Conservation (phyloP, 2,329 filamentous ascomycete genomes). For the Trichophyton simii region DNA sequence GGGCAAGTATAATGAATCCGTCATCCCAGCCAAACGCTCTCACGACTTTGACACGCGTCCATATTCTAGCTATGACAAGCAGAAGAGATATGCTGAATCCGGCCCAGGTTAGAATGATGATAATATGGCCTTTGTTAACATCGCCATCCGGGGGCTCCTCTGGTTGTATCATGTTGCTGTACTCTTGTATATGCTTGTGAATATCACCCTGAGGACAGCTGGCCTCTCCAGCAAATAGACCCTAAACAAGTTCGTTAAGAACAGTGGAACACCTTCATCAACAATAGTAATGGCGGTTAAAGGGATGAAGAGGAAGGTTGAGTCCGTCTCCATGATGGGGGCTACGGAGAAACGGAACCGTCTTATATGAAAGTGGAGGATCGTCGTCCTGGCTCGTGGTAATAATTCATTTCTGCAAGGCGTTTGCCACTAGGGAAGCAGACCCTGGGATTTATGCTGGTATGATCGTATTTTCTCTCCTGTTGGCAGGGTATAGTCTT, state of each 20-base stretch:
- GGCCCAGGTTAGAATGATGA: conserved; percentile 9
- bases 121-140: conserved; percentile 7
- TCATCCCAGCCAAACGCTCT: conserved; percentile 9
- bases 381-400: not conserved
- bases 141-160: conserved; percentile 9
- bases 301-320: not conserved
- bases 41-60: conserved; percentile 5
- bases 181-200: not conserved
- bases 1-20: conserved; percentile 8
- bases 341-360: not conserved
- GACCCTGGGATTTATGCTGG: not conserved
- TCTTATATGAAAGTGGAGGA: not conserved
- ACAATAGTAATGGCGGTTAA: not conserved
- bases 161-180: not conserved
- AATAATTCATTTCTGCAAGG: not conserved
- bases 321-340: not conserved
- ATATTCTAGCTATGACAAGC: conserved; percentile 7
- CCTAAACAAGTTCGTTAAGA: not conserved
- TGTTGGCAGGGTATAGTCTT: not conserved
- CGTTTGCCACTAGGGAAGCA: not conserved
- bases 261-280: not conserved
- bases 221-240: not conserved
- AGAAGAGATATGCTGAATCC: conserved; percentile 7
- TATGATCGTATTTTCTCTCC: not conserved
- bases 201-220: not conserved